Conservation (phyloP, 2,329 filamentous ascomycete species). For the Fusarium aywerte region DNA sequence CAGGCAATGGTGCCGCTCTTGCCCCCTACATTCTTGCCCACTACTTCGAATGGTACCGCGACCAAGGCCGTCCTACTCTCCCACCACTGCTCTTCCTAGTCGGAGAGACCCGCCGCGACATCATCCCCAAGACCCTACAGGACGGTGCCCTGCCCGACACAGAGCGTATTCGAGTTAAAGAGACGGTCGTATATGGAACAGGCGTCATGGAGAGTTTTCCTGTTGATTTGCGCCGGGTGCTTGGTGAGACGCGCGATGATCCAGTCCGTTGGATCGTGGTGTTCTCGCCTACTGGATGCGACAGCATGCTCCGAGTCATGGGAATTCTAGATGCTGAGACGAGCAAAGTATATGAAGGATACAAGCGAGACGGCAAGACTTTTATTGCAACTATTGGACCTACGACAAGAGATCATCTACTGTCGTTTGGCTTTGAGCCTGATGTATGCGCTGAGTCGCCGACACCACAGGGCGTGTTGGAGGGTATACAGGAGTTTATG, state of each 20-base stretch:
- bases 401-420: constrained; percentile 83
- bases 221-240: constrained; percentile 66
- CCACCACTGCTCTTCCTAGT: constrained; percentile 85
- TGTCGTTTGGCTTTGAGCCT: constrained; percentile 73
- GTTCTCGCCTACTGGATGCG: constrained; percentile 74
- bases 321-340: constrained; percentile 61
- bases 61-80: constrained; percentile 55
- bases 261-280: constrained; percentile 77
- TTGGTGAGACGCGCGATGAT: constrained; percentile 58
- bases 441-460: constrained; percentile 86
- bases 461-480: constrained; percentile 80
- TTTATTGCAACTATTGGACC: constrained; percentile 91
- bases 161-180: constrained; percentile 73
- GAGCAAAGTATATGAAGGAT: constrained; percentile 50
- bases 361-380: constrained; percentile 57
- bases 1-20: constrained; percentile 85
- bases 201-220: constrained; percentile 83
- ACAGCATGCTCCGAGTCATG: constrained; percentile 67
- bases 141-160: constrained; percentile 60
- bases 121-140: constrained; percentile 86
- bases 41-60: constrained; percentile 68
- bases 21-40: constrained; percentile 82
- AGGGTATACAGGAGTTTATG: constrained; percentile 67
- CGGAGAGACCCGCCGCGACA: constrained; percentile 87
- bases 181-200: constrained; percentile 88